Base-by-base conservation (phyloP, 2,329 filamentous ascomycete genomes). In the Clonostachys solani region DNA sequence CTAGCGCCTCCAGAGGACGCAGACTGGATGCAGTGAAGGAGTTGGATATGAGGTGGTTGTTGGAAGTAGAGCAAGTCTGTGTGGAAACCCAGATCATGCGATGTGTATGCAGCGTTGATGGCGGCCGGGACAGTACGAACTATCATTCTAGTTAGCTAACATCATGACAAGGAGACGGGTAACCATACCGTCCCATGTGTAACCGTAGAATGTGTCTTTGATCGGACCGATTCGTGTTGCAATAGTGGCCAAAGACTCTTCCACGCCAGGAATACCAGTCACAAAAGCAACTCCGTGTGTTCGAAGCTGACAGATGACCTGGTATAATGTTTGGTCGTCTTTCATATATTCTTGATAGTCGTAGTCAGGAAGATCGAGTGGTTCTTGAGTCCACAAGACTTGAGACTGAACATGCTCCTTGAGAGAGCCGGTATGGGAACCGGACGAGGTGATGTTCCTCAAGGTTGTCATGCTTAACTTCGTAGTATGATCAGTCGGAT, bases 31-130 rank as follows among this genome's bases (percentile, higher is more conserved):
- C 40, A 43, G 29, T 47, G 40, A n/a, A 47, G 46, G 33, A 47
- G 46, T 33, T 47, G 40, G 18, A 47, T 38, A 16, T 47, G 40
- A 7, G 46, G 46, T 12, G 46, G 46, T 15, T 47, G 17, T 12
- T 43, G 15, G 40, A 47, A 47, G 46, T 47, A 47, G 40, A 47
- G 46, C 16, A 47, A 23, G 15, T 47, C 46, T 3, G 46, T 47
- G 40, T 47, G 40, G 41, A 47, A 47, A n/a, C 46, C 46, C 2
- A 47, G 33, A 17, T 44, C 46, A 38, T 15, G 13, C 15, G 46
- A 47, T 3, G 41, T 47, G 12, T 47, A 47, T 12, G 46, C 46
- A 19, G 46, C 46, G 29, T 47, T 47, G 15, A 23, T 47, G 4
- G 40, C 46, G 6, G 36, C 18, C 3, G 40, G 46, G 9, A 47